Evolutionary conservation across 1,284 basidiomycete genomes (phyloP).

Genomic region (Grifola frondosa): DNA sequence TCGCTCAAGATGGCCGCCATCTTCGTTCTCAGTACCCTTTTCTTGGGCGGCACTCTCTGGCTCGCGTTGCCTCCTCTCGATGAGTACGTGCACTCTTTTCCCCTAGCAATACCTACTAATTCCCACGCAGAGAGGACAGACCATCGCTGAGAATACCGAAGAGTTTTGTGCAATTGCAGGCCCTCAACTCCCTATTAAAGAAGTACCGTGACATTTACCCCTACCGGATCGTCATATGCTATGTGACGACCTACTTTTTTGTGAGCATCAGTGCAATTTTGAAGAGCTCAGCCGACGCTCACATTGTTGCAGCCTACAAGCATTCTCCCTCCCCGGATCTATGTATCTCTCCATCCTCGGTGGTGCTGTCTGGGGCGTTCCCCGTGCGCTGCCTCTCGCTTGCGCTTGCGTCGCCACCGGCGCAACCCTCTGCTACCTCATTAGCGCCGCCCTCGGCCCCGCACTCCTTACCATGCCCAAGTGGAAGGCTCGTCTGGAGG

Average conservation of each 20-base stretch:
- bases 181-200: constrained; percentile 79
- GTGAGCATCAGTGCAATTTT: neutral
- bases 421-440: constrained; percentile 89
- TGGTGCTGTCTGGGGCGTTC: constrained; percentile 95
- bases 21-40: constrained; percentile 66
- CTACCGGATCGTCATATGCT: constrained; percentile 77
- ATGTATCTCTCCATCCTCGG: constrained; percentile 98
- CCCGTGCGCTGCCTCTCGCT: constrained; percentile 85
- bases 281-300: constrained; percentile 8
- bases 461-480: constrained; percentile 83
- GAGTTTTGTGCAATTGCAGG: constrained; percentile 80
- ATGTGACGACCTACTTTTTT: constrained; percentile 88
- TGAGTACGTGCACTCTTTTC: constrained; percentile 49
- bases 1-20: constrained; percentile 80
- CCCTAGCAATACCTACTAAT: neutral
- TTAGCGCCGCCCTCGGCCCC: constrained; percentile 87
- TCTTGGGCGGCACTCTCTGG: constrained; percentile 77
- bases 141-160: constrained; percentile 76
- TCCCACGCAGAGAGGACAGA: constrained; percentile 61
- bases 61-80: constrained; percentile 78
- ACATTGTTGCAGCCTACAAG: constrained; percentile 72
- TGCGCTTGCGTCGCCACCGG: constrained; percentile 92
- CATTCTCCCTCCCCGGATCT: constrained; percentile 94
- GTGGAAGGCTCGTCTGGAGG: constrained; percentile 79
- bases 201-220: constrained; percentile 89